A percentile compares a stretch with the other conserved stretches of the same genome.
Evolutionary conservation across 2,329 filamentous ascomycete species (phyloP).

Genomic region (Penicillium aurantiogriseum): DNA sequence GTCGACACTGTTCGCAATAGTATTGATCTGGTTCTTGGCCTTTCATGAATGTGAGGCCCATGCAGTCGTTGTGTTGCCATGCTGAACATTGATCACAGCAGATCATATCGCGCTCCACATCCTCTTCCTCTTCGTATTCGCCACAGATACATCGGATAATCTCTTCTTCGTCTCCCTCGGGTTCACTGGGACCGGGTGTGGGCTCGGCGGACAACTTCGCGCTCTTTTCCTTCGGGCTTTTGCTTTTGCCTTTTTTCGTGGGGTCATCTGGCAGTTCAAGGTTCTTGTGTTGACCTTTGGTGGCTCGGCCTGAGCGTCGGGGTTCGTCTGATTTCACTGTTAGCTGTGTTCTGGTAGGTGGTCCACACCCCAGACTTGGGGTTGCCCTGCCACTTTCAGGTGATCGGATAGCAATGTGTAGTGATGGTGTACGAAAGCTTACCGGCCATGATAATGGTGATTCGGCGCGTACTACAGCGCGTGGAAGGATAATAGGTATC

Average conservation of each 20-base stretch:
- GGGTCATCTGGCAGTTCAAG: slow-evolving; percentile 68
- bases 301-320: slow-evolving; percentile 89
- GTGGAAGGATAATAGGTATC: slow-evolving; percentile 23
- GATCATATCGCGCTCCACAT: slow-evolving; percentile 89
- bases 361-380: background rate
- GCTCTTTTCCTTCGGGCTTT: slow-evolving; percentile 47
- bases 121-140: slow-evolving; percentile 78
- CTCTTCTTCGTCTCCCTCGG: slow-evolving; percentile 68
- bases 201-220: slow-evolving; percentile 50
- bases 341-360: slow-evolving; percentile 26
- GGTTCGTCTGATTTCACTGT: slow-evolving; percentile 66
- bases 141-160: slow-evolving; percentile 93
- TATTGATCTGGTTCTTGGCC: slow-evolving; percentile 78
- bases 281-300: slow-evolving; percentile 94
- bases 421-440: slow-evolving; percentile 49
- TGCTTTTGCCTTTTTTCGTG: slow-evolving; percentile 48
- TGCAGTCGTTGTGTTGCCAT: slow-evolving; percentile 97
- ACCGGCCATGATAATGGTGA: slow-evolving; percentile 57
- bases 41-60: slow-evolving; percentile 76
- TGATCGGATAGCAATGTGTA: slow-evolving; percentile 7
- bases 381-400: slow-evolving; percentile 3
- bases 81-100: slow-evolving; percentile 88
- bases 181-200: slow-evolving; percentile 47
- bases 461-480: slow-evolving; percentile 39
- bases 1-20: slow-evolving; percentile 86